These are phyloP conservation scores for Leccinum rimulosum DNA, from an alignment of 768 basidiomycete genomes.

Conservation along the genomic window DNA sequence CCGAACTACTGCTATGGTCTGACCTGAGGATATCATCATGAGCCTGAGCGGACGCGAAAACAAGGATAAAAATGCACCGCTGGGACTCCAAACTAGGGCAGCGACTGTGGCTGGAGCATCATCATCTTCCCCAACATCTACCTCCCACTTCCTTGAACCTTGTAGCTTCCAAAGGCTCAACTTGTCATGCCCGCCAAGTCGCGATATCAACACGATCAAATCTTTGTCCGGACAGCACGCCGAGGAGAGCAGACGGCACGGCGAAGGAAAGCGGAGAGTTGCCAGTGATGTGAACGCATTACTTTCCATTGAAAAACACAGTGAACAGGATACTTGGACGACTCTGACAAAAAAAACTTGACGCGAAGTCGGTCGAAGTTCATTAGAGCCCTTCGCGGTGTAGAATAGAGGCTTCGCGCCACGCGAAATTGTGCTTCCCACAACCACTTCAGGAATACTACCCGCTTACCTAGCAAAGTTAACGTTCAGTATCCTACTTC, in stretches of 20 bases:
- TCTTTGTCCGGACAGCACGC: constrained; percentile 89
- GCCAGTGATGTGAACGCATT: constrained; percentile 57
- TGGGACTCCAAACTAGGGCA: constrained; percentile 78
- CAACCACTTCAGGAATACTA: constrained; percentile 12
- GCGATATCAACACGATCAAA: constrained; percentile 63
- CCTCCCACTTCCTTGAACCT: constrained; percentile 80
- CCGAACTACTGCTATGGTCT: constrained; percentile 69
- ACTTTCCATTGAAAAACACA: constrained; percentile 33
- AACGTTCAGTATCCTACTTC: neutral
- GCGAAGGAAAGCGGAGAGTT: constrained; percentile 51
- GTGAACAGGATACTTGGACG: neutral
- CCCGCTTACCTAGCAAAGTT: neutral
- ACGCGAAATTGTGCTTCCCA: constrained; percentile 29
- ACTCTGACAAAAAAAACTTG: constrained; percentile 9
- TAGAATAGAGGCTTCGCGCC: constrained; percentile 20
- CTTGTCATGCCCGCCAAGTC: constrained; percentile 64
- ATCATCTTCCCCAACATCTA: constrained; percentile 54
- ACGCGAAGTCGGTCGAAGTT: constrained; percentile 19
- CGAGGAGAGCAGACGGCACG: constrained; percentile 55
- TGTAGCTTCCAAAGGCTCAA: constrained; percentile 80
- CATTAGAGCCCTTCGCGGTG: constrained; percentile 22
- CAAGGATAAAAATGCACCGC: constrained; percentile 46
- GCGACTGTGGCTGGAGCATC: constrained; percentile 48
- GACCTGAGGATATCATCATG: constrained; percentile 40
- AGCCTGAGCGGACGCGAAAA: neutral